Evolutionary conservation across 140 eudicot species (phyloP).

Genomic region (Stevia rebaudiana): DNA sequence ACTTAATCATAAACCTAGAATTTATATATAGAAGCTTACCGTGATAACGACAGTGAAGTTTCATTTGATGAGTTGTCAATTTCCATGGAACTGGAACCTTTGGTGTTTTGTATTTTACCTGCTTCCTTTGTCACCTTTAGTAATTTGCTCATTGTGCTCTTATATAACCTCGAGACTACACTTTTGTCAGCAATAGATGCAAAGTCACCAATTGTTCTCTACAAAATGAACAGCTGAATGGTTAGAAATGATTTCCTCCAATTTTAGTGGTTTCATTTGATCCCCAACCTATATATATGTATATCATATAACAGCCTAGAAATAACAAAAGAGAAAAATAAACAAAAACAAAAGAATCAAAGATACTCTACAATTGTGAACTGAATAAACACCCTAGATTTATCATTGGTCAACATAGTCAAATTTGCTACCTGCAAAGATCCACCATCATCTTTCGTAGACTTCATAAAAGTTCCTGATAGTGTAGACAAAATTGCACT

Average conservation of each 20-base stretch:
- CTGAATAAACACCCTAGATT: no score
- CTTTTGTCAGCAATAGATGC: conserved; percentile 73
- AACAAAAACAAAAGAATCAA: no score
- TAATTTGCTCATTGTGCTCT: conserved; percentile 58
- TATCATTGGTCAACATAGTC: no score
- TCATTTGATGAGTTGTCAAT: conserved; percentile 49
- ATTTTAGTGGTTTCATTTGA: no score
- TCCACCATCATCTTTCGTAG: conserved; percentile 80
- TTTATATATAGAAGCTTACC: conserved; percentile 33
- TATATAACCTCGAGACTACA: conserved; percentile 49
- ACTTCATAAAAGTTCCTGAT: conserved; percentile 47
- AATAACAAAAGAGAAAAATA: no score
- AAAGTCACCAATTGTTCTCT: conserved; percentile 66
- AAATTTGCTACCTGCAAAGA: conserved; percentile 51
- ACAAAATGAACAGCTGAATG: no score
- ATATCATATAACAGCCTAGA: no score
- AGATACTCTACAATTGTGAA: no score
- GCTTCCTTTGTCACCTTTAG: conserved; percentile 61
- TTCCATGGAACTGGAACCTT: conserved; percentile 56
- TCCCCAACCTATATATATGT: no score
- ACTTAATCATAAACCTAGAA: not conserved
- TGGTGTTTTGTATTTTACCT: conserved; percentile 30
- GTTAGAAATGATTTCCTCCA: no score
- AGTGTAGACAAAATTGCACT: conserved; percentile 55
- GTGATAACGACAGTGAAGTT: conserved; percentile 39